Evolutionary conservation across 1,139 yeast genomes (phyloP), one percentile per base, ranked within the genome.

Genomic region (Candida glucosophila): DNA sequence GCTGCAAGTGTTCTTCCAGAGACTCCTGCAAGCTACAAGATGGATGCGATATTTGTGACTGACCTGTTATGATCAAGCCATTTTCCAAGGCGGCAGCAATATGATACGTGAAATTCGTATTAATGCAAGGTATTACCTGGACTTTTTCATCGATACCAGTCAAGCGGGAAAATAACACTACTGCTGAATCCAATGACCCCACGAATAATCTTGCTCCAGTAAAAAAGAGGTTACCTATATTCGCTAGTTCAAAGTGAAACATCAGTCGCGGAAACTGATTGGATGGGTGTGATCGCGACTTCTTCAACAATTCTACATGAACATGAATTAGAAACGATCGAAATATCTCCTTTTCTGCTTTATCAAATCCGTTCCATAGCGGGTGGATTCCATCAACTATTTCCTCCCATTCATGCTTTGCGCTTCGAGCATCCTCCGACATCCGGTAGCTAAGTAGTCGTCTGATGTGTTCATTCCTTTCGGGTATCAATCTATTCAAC

Each of bases 31-130:
- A 38, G 1, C 36, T 17, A 8, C 43, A 46, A 6, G 67, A 57
- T 2, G 96, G 96, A 50, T 88, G 97, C 0, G 95, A 85, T 6
- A 88, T 88, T 43, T 86, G 95, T 3, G 92, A 79, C 49, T 88
- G 97, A n/a, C 97, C 97, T 0, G 92, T 80, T 19, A 88, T 79
- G 3, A 80, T 59, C 5, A 70, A 58, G 1, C 92, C 95, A 49
- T 83, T 72, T 20, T 61, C 58, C 21, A 88, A 57, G 19, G 70
- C 41, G 0, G 95, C 96, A 30, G 92, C 77, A 12, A 88, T 86
- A 44, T 86, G 94, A 39, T 83, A 83, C 12, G 88, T 77, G 52
- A 80, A 82, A 41, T 78, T 82, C 11, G 95, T 81, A 43, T 80
- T 83, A 20, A 86, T 60, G 34, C 94, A 85, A 0, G 96, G 95